Evolutionary conservation across 805 yeast genomes (phyloP).

Genomic region (Candida cerambycidarum): DNA sequence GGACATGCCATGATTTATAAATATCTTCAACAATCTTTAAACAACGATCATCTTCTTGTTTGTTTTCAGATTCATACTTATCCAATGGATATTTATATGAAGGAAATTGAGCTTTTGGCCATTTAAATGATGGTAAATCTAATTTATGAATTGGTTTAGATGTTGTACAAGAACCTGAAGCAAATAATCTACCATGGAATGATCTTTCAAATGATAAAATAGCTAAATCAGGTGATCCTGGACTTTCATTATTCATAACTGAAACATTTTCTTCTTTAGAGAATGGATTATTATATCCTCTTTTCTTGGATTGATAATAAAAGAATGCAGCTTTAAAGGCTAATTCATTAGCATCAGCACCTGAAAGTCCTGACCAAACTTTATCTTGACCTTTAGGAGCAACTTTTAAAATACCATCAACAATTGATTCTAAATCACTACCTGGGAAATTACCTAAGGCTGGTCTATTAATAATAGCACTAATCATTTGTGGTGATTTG

Average conservation of each 20-base stretch:
- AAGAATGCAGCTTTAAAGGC: constrained; percentile 89
- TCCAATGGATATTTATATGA: constrained; percentile 80
- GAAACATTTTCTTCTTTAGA: constrained; percentile 66
- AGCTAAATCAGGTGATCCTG: constrained; percentile 87
- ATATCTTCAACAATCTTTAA: constrained; percentile 71
- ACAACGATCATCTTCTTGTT: constrained; percentile 78
- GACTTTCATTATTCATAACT: constrained; percentile 78
- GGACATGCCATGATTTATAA: constrained; percentile 64
- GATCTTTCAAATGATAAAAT: constrained; percentile 83
- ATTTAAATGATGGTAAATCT: constrained; percentile 88
- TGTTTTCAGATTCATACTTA: constrained; percentile 60
- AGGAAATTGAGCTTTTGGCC: constrained; percentile 98
- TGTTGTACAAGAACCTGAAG: constrained; percentile 86
- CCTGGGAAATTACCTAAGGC: constrained; percentile 84
- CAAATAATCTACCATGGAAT: constrained; percentile 95
- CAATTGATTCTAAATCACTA: constrained; percentile 59
- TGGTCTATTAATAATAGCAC: constrained; percentile 78
- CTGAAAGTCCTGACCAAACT: constrained; percentile 79
- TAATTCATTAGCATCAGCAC: constrained; percentile 86
- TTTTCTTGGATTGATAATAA: constrained; percentile 67
- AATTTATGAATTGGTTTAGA: constrained; percentile 94
- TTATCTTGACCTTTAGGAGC: constrained; percentile 78
- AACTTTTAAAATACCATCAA: constrained; percentile 49
- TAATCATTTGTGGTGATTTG: constrained; percentile 63
- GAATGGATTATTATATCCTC: constrained; percentile 64